Base-by-base conservation (phyloP, 345 rosid species). In the Pelargonium nanum region DNA sequence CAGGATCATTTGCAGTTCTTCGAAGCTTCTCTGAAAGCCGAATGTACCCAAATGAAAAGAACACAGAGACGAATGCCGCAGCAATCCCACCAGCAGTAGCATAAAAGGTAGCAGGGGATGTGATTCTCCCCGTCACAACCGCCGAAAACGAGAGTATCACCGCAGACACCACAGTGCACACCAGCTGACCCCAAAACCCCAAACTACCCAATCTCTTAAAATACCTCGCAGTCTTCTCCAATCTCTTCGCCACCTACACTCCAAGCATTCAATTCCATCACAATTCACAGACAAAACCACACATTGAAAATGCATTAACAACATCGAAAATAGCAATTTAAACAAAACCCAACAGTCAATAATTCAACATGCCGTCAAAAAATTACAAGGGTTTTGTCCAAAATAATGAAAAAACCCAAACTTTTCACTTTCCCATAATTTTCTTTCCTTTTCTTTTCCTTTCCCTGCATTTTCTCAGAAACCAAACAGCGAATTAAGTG, bases 151-250 rank as follows among this genome's bases (percentile, higher is more conserved):
- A 88, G 55, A 90, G 81, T 65, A 94, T 90, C 69, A 77, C 96
- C 2, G 99, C 92, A 0, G 99, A 83, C 4, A 90, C 99, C 19
- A 77, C 77, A 12, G 97, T 82, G 65, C 88, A 88, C 13, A 86
- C 81, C 19, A 94, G 81, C 85, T 94, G 99, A 26, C 91, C 96
- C 99, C 97, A 94, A 69, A 94, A 90, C 60, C 96, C 97, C 54
- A 86, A 73, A 82, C 75, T 77, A 22, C 99, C 99, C 26, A 94
- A 75, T 71, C 95, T 77, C 89, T 81, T 88, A 72, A 94, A 94
- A 68, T 82, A 76, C 74, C 90, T 86, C 6, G 99, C 79, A n/a
- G 99, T 94, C 74, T 68, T 87, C 72, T 81, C 97, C 57, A 94
- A 76, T 74, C 97, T 88, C 85, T 85, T 94, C 5, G 97, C 79